Conservation (phyloP, 192 early-diverging fungal genomes). For the Kappamyces sp. region DNA sequence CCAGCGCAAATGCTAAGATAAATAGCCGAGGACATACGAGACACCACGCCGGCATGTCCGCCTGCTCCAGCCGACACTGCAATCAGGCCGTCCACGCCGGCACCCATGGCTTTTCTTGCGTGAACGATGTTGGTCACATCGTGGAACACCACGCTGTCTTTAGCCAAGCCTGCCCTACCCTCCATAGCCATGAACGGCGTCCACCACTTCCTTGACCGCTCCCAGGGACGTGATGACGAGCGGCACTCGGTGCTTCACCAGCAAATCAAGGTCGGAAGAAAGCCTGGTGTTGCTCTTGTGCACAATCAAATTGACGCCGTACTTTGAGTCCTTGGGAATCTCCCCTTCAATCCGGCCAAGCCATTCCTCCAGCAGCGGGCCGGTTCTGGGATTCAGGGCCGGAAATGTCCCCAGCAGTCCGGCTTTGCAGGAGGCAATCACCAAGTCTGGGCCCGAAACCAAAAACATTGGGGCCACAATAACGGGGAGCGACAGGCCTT, state of each 20-base stretch:
- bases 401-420: slow-evolving; percentile 29
- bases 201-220: slow-evolving; percentile 24
- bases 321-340: slow-evolving; percentile 5
- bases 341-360: slow-evolving; percentile 13
- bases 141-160: slow-evolving; percentile 17
- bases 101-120: slow-evolving; percentile 23
- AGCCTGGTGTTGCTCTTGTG: slow-evolving; percentile 30
- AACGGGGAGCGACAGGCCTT: slow-evolving; percentile 17
- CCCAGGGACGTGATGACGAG: slow-evolving; percentile 29
- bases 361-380: slow-evolving; percentile 19
- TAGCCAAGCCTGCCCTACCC: not conserved
- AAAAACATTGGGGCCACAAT: slow-evolving; percentile 31
- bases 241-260: slow-evolving; percentile 24
- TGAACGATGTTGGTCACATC: slow-evolving; percentile 27
- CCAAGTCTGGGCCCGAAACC: slow-evolving; percentile 21
- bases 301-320: slow-evolving; percentile 30
- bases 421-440: slow-evolving; percentile 17
- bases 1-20: slow-evolving; percentile 19
- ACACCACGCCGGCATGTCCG: slow-evolving; percentile 24
- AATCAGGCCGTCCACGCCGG: slow-evolving; percentile 30
- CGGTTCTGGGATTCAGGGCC: slow-evolving; percentile 27
- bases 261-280: slow-evolving; percentile 13
- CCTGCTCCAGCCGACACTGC: slow-evolving; percentile 28
- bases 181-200: slow-evolving; percentile 23
- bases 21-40: not conserved